These are phyloP conservation scores for Saccharomycopsis synnaedendra DNA, from an alignment of 805 yeast genomes.

Conservation along the genomic window DNA sequence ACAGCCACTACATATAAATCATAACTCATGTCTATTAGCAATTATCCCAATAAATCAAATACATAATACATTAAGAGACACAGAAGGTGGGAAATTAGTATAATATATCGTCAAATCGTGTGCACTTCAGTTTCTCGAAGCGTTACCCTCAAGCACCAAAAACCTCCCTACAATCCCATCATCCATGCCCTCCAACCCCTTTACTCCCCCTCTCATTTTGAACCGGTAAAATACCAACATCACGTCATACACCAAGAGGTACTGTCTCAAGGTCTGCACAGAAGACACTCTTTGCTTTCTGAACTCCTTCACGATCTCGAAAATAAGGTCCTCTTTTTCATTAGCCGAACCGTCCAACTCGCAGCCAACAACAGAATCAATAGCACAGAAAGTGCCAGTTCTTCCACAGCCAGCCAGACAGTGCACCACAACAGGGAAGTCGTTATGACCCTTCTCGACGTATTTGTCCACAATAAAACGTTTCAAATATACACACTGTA, in stretches of 20 bases:
- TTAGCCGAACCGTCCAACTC: constrained; percentile 1
- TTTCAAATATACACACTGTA: constrained; percentile 12
- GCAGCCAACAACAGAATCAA: constrained; percentile 45
- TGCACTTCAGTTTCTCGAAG: too few species aligned
- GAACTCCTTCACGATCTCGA: constrained; percentile 50
- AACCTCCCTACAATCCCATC: not conserved
- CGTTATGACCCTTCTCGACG: constrained; percentile 10
- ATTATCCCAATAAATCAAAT: too few species aligned
- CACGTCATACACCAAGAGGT: constrained; percentile 60
- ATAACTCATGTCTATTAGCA: too few species aligned
- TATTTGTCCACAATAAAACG: not conserved
- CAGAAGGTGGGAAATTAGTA: too few species aligned
- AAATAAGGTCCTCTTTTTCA: constrained; percentile 39
- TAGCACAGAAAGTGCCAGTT: constrained; percentile 78
- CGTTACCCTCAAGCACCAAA: too few species aligned
- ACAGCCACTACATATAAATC: too few species aligned
- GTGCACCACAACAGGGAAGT: constrained; percentile 61
- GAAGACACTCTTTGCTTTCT: constrained; percentile 69
- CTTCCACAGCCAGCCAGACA: constrained; percentile 98
- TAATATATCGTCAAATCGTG: too few species aligned
- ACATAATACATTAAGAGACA: too few species aligned
- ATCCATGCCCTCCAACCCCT: constrained; percentile 1
- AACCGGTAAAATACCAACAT: constrained; percentile 4
- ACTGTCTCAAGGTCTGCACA: constrained; percentile 78
- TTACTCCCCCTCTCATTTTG: not conserved